A percentile compares a stretch with the other conserved stretches of the same genome.
phyloP scores from a whole-genome alignment of 1,284 basidiomycete genomes.

The Trichosporon coremiiforme region DNA sequence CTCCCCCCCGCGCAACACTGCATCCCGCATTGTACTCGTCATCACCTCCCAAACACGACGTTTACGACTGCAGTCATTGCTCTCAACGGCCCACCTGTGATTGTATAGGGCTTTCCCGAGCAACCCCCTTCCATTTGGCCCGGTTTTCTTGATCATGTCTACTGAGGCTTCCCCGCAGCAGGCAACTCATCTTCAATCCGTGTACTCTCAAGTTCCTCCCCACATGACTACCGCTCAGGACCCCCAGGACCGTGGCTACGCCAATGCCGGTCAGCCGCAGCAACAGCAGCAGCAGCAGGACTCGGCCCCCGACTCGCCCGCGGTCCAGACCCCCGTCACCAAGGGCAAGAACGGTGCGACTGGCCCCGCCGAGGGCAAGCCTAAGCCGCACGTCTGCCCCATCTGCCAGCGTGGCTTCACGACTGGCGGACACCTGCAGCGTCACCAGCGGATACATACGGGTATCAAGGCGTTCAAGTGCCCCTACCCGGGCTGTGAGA shows the following conservation, averaged over 20 bases:
- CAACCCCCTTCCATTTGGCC: conserved; percentile 18
- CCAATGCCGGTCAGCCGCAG: conserved; percentile 25
- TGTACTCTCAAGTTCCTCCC: conserved; percentile 23
- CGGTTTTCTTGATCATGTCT: conserved; percentile 25
- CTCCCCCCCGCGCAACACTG: not conserved
- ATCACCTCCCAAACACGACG: not conserved
- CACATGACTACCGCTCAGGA: conserved; percentile 20
- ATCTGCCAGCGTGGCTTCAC: conserved; percentile 52
- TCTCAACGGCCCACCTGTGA: conserved; percentile 13
- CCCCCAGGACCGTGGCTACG: conserved; percentile 23
- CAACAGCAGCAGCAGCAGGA: conserved; percentile 23
- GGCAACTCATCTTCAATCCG: conserved; percentile 22
- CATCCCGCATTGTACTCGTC: not conserved
- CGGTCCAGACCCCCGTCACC: conserved; percentile 28
- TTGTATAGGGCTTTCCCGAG: conserved; percentile 16
- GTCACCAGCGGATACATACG: conserved; percentile 54
- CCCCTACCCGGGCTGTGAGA: conserved; percentile 54
- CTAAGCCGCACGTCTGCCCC: conserved; percentile 54
- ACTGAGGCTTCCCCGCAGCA: conserved; percentile 28
- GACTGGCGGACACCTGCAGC: conserved; percentile 53
- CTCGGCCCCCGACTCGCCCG: conserved; percentile 27
- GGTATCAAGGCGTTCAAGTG: conserved; percentile 56
- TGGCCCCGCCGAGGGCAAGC: conserved; percentile 52
- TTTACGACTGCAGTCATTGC: conserved; percentile 6
- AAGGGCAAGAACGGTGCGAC: conserved; percentile 54